Conservation (phyloP, 164 flowering plant species). For the Stephania japonica region DNA sequence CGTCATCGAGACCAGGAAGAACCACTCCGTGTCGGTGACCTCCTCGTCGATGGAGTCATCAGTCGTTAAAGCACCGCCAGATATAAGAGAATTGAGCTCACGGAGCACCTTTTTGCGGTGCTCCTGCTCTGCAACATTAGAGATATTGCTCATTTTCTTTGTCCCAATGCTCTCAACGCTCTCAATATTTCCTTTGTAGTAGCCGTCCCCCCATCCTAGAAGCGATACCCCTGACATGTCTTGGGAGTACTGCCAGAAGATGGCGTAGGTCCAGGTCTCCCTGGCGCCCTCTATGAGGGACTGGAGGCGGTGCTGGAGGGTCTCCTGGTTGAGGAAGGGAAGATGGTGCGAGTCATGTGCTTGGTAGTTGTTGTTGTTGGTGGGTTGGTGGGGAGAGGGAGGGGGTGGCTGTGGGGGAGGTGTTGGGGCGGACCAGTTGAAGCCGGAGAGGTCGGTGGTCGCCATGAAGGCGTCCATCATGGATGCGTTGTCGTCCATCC, state of each 20-base stretch:
- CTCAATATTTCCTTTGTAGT: constrained; percentile 61
- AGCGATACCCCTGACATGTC: constrained; percentile 40
- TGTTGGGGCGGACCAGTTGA: constrained; percentile 1
- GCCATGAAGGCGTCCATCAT: constrained; percentile 80
- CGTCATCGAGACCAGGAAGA: constrained; percentile 83
- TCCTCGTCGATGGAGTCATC: constrained; percentile 72
- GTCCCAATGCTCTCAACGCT: no score
- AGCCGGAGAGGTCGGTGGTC: constrained; percentile 21
- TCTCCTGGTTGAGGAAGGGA: constrained; percentile 50
- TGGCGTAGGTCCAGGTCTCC: constrained; percentile 88
- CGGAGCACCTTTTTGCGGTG: constrained; percentile 72
- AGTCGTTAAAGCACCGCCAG: constrained; percentile 31
- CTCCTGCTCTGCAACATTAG: constrained; percentile 58
- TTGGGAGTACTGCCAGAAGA: constrained; percentile 78
- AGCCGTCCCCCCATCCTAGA: constrained; percentile 90
- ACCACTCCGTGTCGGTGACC: constrained; percentile 96
- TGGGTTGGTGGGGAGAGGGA: background rate
- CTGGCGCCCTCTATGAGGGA: constrained; percentile 62
- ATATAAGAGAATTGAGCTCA: constrained; percentile 69
- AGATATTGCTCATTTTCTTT: constrained; percentile 16
- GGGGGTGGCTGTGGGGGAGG: background rate
- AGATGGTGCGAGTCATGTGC: constrained; percentile 4
- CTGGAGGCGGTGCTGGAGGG: constrained; percentile 76
- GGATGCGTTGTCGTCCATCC: constrained; percentile 69
- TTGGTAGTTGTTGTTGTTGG: background rate